Evolutionary conservation across 208 protist species (phyloP), one percentile per base, ranked within the genome.

Genomic region (Vickermania ingenoplastis): DNA sequence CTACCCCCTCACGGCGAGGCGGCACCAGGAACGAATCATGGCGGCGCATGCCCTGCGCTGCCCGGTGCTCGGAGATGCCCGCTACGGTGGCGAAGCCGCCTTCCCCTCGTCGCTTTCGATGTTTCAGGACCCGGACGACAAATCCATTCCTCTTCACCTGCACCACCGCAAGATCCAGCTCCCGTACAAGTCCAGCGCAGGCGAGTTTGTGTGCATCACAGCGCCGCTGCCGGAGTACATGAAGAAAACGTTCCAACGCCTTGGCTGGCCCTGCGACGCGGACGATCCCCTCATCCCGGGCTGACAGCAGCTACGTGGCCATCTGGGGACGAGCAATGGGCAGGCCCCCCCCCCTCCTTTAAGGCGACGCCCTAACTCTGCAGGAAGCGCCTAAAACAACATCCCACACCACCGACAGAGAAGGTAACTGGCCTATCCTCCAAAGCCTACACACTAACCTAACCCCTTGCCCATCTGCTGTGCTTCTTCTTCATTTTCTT

Each of bases 11-110:
- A 95, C 89, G 50, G 88, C 79, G 53, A 75, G 85, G 36, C 73
- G 85, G 49, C 88, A 95, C 65, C 88, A 96, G 60, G 83, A 95
- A 49, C 88, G 91, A 27, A 95, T 96, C 63, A 92, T 91, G 82
- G 75, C 89, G 22, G 86, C 91, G 4, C 86, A 95, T 63, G 87
- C 89, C 5, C 76, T 96, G 57, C 81, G 87, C 22, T 84, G 80
- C 41, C 91, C 91, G 24, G 55, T 96, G 17, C 66, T 96, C n/a
- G 91, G 91, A n/a, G 91, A 96, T 57, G 83, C 81, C 23, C 89
- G 87, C 68, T 95, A 94, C 71, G 91, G 91, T 56, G 91, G 91
- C 27, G 91, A 96, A 59, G 60, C 73, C 41, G 85, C 91, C 22
- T 92, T 94, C 61, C 91, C 91, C 23, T 72, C 75, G 23, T 87